Base-by-base conservation (phyloP, 2,329 filamentous ascomycete species). In the Hypoxylon sp. region DNA sequence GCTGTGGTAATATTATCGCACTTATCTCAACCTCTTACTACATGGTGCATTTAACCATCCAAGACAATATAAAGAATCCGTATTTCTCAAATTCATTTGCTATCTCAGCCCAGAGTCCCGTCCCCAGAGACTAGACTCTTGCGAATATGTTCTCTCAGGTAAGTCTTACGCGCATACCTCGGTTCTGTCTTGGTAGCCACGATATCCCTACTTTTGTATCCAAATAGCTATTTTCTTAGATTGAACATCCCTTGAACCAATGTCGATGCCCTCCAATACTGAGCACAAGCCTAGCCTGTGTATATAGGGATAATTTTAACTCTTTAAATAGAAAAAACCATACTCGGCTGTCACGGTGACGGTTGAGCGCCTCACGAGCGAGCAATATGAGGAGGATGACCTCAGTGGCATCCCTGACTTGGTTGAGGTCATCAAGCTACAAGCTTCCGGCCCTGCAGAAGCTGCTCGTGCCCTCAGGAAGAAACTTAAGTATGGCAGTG, bases 401-500 rank as follows among this genome's bases (percentile, higher is more conserved):
- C 85, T 97, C 39, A 92, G 93, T 75, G 96, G 95, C 24, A 94
- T 99, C 71, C 93, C 95, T 44, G 94, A 98, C 75, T 89, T 99
- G 24, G 93, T 98, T 70, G 96, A 99, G 80, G 94, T 96, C 63
- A 93, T 99, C 78, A 92, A 92, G 72, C 89, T 99, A 65, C 96
- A 99, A 81, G 86, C 88, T 26, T 92, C 92, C 5, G 96, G 96
- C 0, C 94, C 96, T 1, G 88, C 89, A 11, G 96, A 99, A 83
- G 94, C 94, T 65, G 94, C 95, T 59, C 90, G 96, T 77, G 94
- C 96, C 52, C 88, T 99, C 74, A 90, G 96, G 67, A 99, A 99
- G 88, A 98, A 98, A 84, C 88, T 99, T 86, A 99, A 99, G 83
- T 98, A 99, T 81, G 96, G 96, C 74, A 97, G 90, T 76, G 86